A percentile compares a stretch with the other conserved stretches of the same genome.
These are phyloP conservation scores for Elsinoe fawcettii DNA, from an alignment of 2,329 filamentous ascomycete species.

Conservation along the genomic window DNA sequence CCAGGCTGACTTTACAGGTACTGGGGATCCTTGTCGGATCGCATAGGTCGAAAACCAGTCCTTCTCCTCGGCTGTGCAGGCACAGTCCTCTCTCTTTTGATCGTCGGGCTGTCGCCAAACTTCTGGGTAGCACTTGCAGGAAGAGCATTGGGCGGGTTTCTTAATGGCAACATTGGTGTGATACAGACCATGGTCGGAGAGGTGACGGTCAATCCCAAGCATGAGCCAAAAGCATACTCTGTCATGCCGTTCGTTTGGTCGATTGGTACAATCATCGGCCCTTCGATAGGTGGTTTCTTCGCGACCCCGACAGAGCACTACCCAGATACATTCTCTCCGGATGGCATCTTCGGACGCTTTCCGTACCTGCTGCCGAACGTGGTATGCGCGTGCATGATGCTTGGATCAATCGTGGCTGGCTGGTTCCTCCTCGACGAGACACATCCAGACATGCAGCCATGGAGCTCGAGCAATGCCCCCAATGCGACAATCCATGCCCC, in stretches of 20 bases:
- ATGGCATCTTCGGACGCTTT: conserved; percentile 65
- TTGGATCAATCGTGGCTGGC: conserved; percentile 72
- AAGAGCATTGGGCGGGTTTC: conserved; percentile 66
- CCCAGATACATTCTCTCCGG: conserved; percentile 59
- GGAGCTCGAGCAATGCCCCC: conserved; percentile 23
- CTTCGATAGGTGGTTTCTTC: conserved; percentile 80
- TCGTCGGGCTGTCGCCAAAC: conserved; percentile 74
- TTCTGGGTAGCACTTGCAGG: conserved; percentile 77
- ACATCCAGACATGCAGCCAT: conserved; percentile 69
- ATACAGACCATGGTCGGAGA: conserved; percentile 85
- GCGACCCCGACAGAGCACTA: conserved; percentile 69
- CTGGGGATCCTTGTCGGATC: conserved; percentile 79
- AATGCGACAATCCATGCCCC: conserved; percentile 26
- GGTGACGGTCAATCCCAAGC: conserved; percentile 71
- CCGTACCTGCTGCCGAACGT: conserved; percentile 88
- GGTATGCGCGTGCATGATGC: conserved; percentile 67
- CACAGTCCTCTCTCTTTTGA: conserved; percentile 72
- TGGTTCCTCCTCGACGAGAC: conserved; percentile 80
- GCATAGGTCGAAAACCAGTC: conserved; percentile 76
- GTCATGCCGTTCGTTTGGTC: conserved; percentile 95
- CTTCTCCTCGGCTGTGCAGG: conserved; percentile 73
- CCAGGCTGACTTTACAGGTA: conserved; percentile 34
- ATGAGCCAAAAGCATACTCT: conserved; percentile 81
- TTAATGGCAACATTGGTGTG: conserved; percentile 73
- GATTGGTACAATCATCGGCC: conserved; percentile 81